Evolutionary conservation across 495 filamentous ascomycete genomes (phyloP).

Genomic region (Lasiosphaeriaceae sp.): DNA sequence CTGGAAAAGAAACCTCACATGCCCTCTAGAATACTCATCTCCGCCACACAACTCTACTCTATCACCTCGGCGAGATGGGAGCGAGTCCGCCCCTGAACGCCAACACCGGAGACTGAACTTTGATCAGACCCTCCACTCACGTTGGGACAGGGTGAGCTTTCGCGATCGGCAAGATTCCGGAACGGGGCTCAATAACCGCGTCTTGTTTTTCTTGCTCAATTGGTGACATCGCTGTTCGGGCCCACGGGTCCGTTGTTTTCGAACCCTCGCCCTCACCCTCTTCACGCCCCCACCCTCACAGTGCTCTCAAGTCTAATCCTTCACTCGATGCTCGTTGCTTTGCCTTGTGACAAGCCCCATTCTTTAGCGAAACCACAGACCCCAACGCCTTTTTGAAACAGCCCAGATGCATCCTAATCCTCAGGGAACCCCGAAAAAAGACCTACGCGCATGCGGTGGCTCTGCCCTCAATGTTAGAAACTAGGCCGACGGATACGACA

Average conservation of each 20-base stretch:
- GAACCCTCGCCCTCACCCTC: neutral
- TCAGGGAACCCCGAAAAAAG: constrained; percentile 60
- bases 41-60: neutral
- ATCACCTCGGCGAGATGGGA: constrained; percentile 1
- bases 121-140: neutral
- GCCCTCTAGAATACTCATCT: neutral
- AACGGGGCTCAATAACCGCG: neutral
- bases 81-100: neutral
- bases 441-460: constrained; percentile 67
- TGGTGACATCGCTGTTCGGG: neutral
- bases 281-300: too few species aligned
- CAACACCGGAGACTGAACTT: constrained; percentile 1
- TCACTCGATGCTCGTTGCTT: constrained; percentile 10
- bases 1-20: constrained; percentile 1
- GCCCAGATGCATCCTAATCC: constrained; percentile 34
- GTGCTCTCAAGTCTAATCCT: neutral
- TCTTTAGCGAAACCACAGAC: constrained; percentile 18
- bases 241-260: neutral
- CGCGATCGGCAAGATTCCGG: neutral
- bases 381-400: constrained; percentile 19
- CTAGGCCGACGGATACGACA: neutral
- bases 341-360: constrained; percentile 14
- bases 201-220: neutral
- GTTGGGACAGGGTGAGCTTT: neutral
- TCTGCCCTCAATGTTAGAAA: constrained; percentile 42